Conservation (phyloP, 805 yeast species). For the Kregervanrija fluxuum region DNA sequence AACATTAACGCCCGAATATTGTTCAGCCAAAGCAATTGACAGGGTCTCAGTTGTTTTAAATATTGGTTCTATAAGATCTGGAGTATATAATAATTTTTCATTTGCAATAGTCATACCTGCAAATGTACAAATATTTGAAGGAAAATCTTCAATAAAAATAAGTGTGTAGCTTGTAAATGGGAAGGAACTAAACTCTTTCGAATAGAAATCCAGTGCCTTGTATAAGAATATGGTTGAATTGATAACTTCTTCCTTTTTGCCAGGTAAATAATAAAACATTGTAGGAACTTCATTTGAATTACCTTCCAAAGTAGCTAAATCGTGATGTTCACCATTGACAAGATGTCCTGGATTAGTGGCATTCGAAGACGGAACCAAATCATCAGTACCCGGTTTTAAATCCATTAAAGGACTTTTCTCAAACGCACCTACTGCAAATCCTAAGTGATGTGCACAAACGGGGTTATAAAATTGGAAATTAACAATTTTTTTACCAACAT, state of each 20-base stretch:
- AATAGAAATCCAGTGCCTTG: slow-evolving; percentile 74
- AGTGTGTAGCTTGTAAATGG: slow-evolving; percentile 81
- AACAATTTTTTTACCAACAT: slow-evolving; percentile 66
- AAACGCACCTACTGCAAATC: slow-evolving; percentile 92
- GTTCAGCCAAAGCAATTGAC: slow-evolving; percentile 68
- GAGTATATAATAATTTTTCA: slow-evolving; percentile 60
- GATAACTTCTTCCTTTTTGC: slow-evolving; percentile 43
- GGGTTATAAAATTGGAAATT: slow-evolving; percentile 78
- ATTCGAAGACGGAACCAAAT: slow-evolving; percentile 18
- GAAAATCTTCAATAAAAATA: slow-evolving; percentile 59
- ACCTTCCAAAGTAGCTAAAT: background rate
- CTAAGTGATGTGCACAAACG: slow-evolving; percentile 87
- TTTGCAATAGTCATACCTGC: slow-evolving; percentile 65
- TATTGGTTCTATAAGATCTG: slow-evolving; percentile 72
- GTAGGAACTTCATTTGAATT: slow-evolving; percentile 40
- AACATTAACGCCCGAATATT: slow-evolving; percentile 91
- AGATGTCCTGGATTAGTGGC: slow-evolving; percentile 20
- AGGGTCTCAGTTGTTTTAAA: slow-evolving; percentile 61
- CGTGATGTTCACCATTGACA: too few relatives aligned
- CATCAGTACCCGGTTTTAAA: slow-evolving; percentile 26
- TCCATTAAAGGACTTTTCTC: slow-evolving; percentile 51
- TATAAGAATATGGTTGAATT: slow-evolving; percentile 74
- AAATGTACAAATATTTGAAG: slow-evolving; percentile 49
- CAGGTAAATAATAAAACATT: slow-evolving; percentile 57
- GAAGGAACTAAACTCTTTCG: slow-evolving; percentile 86